Conservation (phyloP, 1,284 basidiomycete species). For the Xanthoconium separans region DNA sequence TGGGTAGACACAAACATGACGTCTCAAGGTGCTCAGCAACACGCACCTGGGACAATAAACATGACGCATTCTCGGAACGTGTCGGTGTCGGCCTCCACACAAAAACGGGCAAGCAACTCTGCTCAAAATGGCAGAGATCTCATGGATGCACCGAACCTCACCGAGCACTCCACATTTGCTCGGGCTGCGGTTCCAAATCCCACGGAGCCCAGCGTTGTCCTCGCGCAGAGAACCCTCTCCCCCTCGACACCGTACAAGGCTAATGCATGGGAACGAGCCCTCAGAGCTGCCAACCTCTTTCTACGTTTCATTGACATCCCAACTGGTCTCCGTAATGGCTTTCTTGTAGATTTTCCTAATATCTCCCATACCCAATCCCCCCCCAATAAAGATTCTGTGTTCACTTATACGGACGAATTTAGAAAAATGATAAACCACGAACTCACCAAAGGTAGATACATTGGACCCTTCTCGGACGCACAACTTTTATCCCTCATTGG, state of each 20-base stretch:
- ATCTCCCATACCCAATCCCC: neutral
- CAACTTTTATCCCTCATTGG: neutral
- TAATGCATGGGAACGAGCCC: constrained; percentile 15
- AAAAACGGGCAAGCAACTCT: constrained; percentile 2
- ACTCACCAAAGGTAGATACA: neutral
- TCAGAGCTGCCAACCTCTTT: neutral
- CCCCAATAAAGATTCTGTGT: neutral
- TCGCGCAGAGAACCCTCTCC: constrained; percentile 14
- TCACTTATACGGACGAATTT: neutral
- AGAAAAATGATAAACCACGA: neutral
- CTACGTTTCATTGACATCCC: neutral
- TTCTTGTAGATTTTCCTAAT: neutral
- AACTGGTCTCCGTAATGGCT: neutral
- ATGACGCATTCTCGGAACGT: neutral
- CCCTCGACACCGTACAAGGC: constrained; percentile 25
- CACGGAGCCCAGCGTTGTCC: constrained; percentile 32
- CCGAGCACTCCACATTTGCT: constrained; percentile 20
- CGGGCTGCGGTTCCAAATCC: constrained; percentile 18
- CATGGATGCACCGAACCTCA: neutral
- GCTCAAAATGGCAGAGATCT: constrained; percentile 8
- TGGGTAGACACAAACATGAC: neutral
- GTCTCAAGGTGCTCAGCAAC: neutral
- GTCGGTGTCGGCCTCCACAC: neutral
- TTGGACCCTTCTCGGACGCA: neutral
- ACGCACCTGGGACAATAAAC: neutral